phyloP scores from a whole-genome alignment of 768 basidiomycete species.

The Leccinum truebloodii region DNA sequence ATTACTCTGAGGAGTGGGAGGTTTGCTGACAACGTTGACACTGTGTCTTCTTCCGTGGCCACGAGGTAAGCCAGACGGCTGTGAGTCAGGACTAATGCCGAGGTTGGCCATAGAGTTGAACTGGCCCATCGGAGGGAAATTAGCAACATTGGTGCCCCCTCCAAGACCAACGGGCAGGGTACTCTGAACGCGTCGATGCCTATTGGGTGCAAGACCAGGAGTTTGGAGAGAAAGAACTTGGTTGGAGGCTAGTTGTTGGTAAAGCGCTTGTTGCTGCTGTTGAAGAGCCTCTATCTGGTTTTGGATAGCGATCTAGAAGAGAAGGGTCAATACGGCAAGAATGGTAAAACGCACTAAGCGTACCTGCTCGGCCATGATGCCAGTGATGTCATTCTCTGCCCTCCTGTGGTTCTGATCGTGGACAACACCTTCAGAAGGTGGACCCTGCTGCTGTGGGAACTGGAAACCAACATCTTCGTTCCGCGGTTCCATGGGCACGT shows the following conservation, averaged over 20 bases:
- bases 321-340: slow-evolving; percentile 9
- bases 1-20: slow-evolving; percentile 44
- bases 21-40: slow-evolving; percentile 88
- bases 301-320: slow-evolving; percentile 76
- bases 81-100: slow-evolving; percentile 62
- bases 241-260: slow-evolving; percentile 88
- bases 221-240: slow-evolving; percentile 81
- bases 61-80: slow-evolving; percentile 66
- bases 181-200: slow-evolving; percentile 87
- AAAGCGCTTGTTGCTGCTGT: slow-evolving; percentile 87
- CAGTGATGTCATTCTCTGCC: slow-evolving; percentile 72
- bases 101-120: slow-evolving; percentile 56
- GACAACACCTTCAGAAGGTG: slow-evolving; percentile 25
- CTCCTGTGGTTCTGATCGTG: slow-evolving; percentile 53
- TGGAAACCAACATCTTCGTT: slow-evolving; percentile 81
- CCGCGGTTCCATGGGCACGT: slow-evolving; percentile 63
- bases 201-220: slow-evolving; percentile 67
- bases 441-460: slow-evolving; percentile 68
- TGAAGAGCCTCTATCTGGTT: slow-evolving; percentile 88
- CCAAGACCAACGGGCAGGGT: slow-evolving; percentile 64
- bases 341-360: slow-evolving; percentile 12
- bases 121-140: slow-evolving; percentile 56
- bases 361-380: slow-evolving; percentile 96
- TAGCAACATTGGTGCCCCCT: slow-evolving; percentile 40
- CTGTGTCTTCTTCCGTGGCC: slow-evolving; percentile 90